Base-by-base conservation (phyloP, 371 early-diverging fungal species). In the Entomophthora muscae region DNA sequence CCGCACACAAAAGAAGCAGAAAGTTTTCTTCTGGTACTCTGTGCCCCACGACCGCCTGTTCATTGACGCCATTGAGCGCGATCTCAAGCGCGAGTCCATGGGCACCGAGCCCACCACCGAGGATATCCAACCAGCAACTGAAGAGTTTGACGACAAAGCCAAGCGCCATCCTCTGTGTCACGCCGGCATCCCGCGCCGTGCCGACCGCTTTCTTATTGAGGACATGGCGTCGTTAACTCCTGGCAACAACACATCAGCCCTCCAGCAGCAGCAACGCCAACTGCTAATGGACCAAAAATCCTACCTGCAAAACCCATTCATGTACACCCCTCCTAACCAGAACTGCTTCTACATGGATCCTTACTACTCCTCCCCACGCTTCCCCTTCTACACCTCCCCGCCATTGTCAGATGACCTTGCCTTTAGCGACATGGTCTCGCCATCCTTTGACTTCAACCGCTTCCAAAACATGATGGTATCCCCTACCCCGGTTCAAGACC, bases 1-100 rank as follows among this genome's bases (percentile, higher is more conserved):
- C 65, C 84, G 99, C 31, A 98, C 99, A 5, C 99, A 99, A 75
- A 99, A 99, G 81, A 99, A 99, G 76, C 95, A 94, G 73, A 99
- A 99, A 68, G 99, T 99, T 21, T 99, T 99, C 73, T 95, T 84
- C 72, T 99, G 99, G 99, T 90, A 89, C 73, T 88, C 92, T 33
- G 99, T 99, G 2, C 95, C 93, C 22, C 98, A 98, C 75, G 99
- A 99, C 74, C 77, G 90, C 51, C 81, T 97, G 53, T 95, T 95
- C 70, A 82, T 92, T 62, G 99, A 99, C 76, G 99, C 99, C 23
- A 81, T 98, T 42, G 99, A 99, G 75, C 85, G 99, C 58, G 99
- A 99, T 73, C 74, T 99, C 31, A 93, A 97, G 76, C 83, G 99
- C 58, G 98, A 98, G 76, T 7, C 22, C 3, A 27, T 27, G 5